Evolutionary conservation across 805 yeast species (phyloP).

Genomic region (Kodamaea kakaduensis): DNA sequence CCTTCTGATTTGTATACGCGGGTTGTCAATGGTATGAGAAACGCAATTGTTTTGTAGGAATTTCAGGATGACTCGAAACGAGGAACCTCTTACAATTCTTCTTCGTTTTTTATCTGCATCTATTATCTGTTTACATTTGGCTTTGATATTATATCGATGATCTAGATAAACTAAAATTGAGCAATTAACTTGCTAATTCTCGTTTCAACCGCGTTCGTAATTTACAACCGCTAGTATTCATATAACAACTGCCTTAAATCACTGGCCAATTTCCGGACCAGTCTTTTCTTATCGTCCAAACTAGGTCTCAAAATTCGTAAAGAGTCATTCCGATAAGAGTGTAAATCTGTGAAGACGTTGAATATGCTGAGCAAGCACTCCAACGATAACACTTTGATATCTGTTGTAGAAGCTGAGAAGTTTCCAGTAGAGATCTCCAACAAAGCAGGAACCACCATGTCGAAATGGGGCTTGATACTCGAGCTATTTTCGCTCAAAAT

Average conservation of each 20-base stretch:
- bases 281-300: slow-evolving; percentile 71
- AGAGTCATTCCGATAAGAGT: slow-evolving; percentile 50
- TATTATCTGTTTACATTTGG: no score
- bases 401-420: slow-evolving; percentile 34
- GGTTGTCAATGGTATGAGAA: no score
- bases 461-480: slow-evolving; percentile 50
- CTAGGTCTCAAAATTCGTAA: slow-evolving; percentile 46
- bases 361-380: slow-evolving; percentile 48
- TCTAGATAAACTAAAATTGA: neutral
- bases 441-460: slow-evolving; percentile 50
- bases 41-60: no score
- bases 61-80: no score
- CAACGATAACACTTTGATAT: slow-evolving; percentile 55
- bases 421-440: slow-evolving; percentile 30
- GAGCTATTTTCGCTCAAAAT: slow-evolving; percentile 52
- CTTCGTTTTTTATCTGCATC: no score
- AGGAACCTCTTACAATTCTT: no score
- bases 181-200: neutral
- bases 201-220: neutral
- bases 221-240: slow-evolving; percentile 35
- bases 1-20: no score
- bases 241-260: slow-evolving; percentile 75
- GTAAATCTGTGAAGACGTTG: slow-evolving; percentile 26
- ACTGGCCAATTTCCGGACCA: slow-evolving; percentile 70
- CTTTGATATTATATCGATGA: neutral